Evolutionary conservation across 2,329 filamentous ascomycete species (phyloP), one percentile per base, ranked within the genome.

Genomic region (Aspergillus fumigatiaffinis): DNA sequence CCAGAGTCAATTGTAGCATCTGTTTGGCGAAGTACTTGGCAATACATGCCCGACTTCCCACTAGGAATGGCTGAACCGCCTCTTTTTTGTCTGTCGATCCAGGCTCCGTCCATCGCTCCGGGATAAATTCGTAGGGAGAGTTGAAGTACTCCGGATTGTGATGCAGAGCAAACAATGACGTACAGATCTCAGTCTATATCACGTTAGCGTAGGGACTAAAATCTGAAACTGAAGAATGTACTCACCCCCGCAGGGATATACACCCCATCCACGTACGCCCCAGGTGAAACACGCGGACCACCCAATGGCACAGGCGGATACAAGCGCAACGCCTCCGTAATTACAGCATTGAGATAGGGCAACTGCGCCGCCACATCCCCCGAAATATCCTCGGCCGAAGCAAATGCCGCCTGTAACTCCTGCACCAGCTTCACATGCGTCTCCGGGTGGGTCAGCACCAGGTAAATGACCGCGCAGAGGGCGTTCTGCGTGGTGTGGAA

Each of bases 91-190:
- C 66, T 3, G 60, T 67, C 4, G 59, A 62, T 10, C 53, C 52
- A 3, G 59, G 52, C 17, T 67, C 54, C 8, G 72, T 63, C 72
- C 72, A 74, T 10, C 73, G 68, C 54, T 73, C 71, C 1, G 73
- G 73, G 6, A 61, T 57, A 50, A 68, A 75, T 3, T 56, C 52
- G 51, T 63, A 68, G 0, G 72, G 66, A 12, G 64, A 58, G 25
- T 61, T 55, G 57, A 69, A 73, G 52, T 73, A 71, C 6, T 62
- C 62, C 9, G 61, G 59, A 32, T 72, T 68, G 44, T 71, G 70
- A 52, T 73, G 70, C 25, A 74, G 54, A 1, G 68, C 61, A 54
- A 68, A 75, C 8, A 64, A 53, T 5, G 63, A 62, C 23, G 67
- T 68, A 41, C 69, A 71, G 20, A 75, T 62, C 44, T 67, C 65